Percentiles rank a stretch among this genome's conserved stretches.
Evolutionary conservation across 1,139 yeast genomes (phyloP).

Genomic region (Debaryomyces subglobosus): DNA sequence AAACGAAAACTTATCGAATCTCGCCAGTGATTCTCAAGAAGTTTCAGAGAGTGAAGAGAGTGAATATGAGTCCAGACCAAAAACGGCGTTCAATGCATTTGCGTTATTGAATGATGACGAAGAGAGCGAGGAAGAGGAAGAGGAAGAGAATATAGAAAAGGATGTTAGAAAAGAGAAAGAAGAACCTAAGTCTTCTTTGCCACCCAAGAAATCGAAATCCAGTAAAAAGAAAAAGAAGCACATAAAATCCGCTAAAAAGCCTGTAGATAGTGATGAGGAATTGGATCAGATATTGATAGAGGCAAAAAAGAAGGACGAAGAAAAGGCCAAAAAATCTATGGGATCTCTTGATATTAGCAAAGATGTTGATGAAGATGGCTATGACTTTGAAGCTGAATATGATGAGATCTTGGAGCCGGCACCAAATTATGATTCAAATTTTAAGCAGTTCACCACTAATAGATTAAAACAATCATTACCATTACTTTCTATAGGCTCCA

Average conservation of each 20-base stretch:
- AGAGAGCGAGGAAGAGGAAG: conserved; percentile 27
- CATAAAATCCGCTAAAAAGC: conserved; percentile 15
- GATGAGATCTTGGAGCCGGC: conserved; percentile 39
- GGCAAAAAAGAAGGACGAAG: conserved; percentile 36
- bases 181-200: conserved; percentile 15
- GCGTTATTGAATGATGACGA: conserved; percentile 50
- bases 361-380: conserved; percentile 26
- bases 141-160: conserved; percentile 20
- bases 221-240: conserved; percentile 2
- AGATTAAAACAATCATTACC: conserved; percentile 41
- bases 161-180: conserved; percentile 11
- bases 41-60: conserved; percentile 9
- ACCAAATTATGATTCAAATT: conserved; percentile 42
- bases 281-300: conserved; percentile 44
- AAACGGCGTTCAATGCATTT: conserved; percentile 52
- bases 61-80: conserved; percentile 18
- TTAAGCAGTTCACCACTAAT: conserved; percentile 47
- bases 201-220: neutral
- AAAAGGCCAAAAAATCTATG: conserved; percentile 12
- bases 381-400: conserved; percentile 36
- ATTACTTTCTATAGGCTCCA: conserved; percentile 46
- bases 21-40: conserved; percentile 5
- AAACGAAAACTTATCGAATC: conserved; percentile 24
- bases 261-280: conserved; percentile 41
- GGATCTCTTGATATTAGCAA: conserved; percentile 16